phyloP scores from a whole-genome alignment of 768 basidiomycete species.

The Lenzites betulinus region DNA sequence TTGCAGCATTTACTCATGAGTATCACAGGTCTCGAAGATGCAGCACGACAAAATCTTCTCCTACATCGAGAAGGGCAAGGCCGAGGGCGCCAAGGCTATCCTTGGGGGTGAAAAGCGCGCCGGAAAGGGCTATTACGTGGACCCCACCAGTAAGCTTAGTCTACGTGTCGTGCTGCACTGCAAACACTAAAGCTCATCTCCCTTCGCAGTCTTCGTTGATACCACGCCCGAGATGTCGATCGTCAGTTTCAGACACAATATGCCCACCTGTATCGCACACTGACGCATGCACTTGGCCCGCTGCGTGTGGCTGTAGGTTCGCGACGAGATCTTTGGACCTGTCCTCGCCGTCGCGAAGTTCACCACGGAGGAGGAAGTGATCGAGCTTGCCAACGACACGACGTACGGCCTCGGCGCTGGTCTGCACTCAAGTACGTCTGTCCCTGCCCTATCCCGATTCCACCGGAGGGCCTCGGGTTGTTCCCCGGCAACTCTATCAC shows the following conservation, averaged over 20 bases:
- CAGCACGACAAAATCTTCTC: slow-evolving; percentile 87
- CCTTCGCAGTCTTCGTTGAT: slow-evolving; percentile 72
- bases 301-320: slow-evolving; percentile 15
- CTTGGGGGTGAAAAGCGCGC: slow-evolving; percentile 80
- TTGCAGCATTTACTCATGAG: neutral
- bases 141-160: slow-evolving; percentile 74
- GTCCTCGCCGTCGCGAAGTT: slow-evolving; percentile 85
- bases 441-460: neutral
- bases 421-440: slow-evolving; percentile 74
- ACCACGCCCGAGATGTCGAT: slow-evolving; percentile 83
- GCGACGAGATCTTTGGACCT: slow-evolving; percentile 86
- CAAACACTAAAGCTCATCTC: slow-evolving; percentile 6
- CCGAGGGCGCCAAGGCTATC: slow-evolving; percentile 76
- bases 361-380: slow-evolving; percentile 84
- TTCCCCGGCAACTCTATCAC: too few relatives aligned
- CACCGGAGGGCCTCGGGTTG: neutral
- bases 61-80: slow-evolving; percentile 86
- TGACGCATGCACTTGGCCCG: neutral
- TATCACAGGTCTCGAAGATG: slow-evolving; percentile 67
- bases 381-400: slow-evolving; percentile 83
- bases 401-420: slow-evolving; percentile 92
- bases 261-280: neutral
- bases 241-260: slow-evolving; percentile 44
- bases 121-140: slow-evolving; percentile 83
- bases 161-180: neutral